Evolutionary conservation across 306 rosid genomes (phyloP).

Genomic region (Sechiopsis laciniata): DNA sequence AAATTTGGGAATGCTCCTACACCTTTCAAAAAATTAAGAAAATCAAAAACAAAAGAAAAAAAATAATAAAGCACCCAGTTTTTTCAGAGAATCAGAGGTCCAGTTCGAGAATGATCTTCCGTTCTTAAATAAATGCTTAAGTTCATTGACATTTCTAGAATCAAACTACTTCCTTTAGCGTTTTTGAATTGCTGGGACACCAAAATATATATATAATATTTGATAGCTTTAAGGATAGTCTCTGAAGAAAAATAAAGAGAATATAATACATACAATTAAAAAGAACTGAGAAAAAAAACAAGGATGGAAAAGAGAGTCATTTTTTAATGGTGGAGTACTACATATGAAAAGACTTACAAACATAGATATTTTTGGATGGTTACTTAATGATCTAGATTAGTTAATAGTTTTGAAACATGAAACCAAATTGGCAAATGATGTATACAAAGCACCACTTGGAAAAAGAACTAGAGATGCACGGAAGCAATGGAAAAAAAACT

Average conservation of each 20-base stretch:
- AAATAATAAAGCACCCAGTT: too few relatives aligned
- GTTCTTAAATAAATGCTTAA: too few relatives aligned
- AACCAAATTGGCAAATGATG: background rate
- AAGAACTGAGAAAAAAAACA: background rate
- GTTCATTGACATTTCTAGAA: slow-evolving; percentile 4
- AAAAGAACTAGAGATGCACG: background rate
- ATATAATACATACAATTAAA: background rate
- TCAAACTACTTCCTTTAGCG: background rate
- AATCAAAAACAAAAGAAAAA: background rate
- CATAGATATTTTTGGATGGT: slow-evolving; percentile 1
- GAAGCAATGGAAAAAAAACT: background rate
- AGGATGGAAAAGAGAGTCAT: background rate
- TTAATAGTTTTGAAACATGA: too few relatives aligned
- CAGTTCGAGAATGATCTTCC: too few relatives aligned
- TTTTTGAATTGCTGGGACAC: background rate
- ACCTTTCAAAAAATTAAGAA: background rate
- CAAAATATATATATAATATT: background rate
- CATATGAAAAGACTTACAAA: background rate
- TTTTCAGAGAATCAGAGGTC: too few relatives aligned
- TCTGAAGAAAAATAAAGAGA: background rate
- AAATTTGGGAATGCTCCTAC: background rate
- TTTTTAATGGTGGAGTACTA: background rate
- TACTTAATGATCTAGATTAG: background rate
- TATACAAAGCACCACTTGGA: background rate
- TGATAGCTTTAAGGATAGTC: background rate